A percentile compares a stretch with the other conserved stretches of the same genome.
These are phyloP conservation scores for Ambispora gerdemannii DNA, from an alignment of 192 early-diverging fungal genomes.

Conservation along the genomic window DNA sequence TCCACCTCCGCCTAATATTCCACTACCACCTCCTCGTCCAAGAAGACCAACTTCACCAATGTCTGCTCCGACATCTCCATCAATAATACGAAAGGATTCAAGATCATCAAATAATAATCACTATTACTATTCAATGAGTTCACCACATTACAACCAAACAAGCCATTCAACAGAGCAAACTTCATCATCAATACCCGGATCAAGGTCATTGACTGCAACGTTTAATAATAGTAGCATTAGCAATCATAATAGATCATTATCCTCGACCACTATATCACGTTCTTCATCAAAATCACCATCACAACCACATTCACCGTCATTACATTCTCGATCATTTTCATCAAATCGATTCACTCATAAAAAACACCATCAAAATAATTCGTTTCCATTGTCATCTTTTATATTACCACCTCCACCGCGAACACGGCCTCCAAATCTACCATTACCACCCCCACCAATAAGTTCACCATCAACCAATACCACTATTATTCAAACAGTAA, in stretches of 20 bases:
- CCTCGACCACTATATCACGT: background rate
- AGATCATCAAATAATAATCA: background rate
- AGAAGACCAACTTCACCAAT: background rate
- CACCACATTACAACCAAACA: background rate
- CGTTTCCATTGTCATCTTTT: background rate
- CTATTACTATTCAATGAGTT: background rate
- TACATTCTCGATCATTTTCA: background rate
- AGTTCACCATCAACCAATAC: background rate
- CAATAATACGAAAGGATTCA: background rate
- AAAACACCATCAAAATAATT: background rate
- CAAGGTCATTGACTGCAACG: background rate
- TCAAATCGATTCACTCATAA: background rate
- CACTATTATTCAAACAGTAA: too few species aligned
- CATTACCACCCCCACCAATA: background rate
- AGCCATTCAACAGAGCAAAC: background rate
- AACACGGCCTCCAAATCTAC: slow-evolving; percentile 4
- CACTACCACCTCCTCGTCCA: slow-evolving; percentile 2
- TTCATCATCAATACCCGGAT: background rate
- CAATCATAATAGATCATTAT: background rate
- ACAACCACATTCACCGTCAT: background rate
- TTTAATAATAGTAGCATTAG: background rate
- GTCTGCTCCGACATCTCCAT: slow-evolving; percentile 9
- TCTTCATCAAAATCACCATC: slow-evolving; percentile 1
- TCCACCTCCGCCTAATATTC: slow-evolving; percentile 21
- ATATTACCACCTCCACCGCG: background rate